phyloP scores from a whole-genome alignment of 2,329 filamentous ascomycete species.

The Penicillium nordicum region DNA sequence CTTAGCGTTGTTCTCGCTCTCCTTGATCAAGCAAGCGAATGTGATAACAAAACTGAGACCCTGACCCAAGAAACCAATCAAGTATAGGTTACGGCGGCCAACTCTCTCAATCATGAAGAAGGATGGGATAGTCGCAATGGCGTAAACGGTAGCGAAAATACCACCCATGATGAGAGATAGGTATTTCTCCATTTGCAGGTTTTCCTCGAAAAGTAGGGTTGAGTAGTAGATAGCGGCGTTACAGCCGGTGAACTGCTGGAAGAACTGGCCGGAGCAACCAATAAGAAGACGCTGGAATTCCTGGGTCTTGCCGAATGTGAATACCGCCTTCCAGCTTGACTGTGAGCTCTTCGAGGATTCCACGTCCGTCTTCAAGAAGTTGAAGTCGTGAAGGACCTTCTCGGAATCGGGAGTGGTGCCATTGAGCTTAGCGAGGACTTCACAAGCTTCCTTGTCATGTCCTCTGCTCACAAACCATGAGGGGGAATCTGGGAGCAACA shows the following conservation, averaged over 20 bases:
- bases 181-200: conserved; percentile 23
- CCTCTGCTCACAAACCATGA: conserved; percentile 53
- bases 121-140: conserved; percentile 22
- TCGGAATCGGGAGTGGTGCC: conserved; percentile 37
- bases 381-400: conserved; percentile 23
- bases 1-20: conserved; percentile 24
- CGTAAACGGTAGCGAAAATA: conserved; percentile 29
- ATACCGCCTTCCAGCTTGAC: conserved; percentile 25
- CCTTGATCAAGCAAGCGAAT: conserved; percentile 32
- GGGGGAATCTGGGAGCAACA: conserved; percentile 51
- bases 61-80: conserved; percentile 29
- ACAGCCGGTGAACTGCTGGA: conserved; percentile 47
- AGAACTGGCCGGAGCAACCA: conserved; percentile 32
- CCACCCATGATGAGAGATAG: conserved; percentile 27
- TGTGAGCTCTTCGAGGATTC: conserved; percentile 32
- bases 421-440: conserved; percentile 48
- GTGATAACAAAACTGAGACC: conserved; percentile 34
- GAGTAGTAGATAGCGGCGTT: conserved; percentile 48
- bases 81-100: conserved; percentile 40
- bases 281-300: conserved; percentile 31
- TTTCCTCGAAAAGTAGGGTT: conserved; percentile 44
- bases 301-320: conserved; percentile 32
- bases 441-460: conserved; percentile 44
- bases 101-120: conserved; percentile 36
- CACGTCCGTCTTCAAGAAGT: conserved; percentile 47